Conservation (phyloP, 1,284 basidiomycete genomes). For the Leccinum solheimii region DNA sequence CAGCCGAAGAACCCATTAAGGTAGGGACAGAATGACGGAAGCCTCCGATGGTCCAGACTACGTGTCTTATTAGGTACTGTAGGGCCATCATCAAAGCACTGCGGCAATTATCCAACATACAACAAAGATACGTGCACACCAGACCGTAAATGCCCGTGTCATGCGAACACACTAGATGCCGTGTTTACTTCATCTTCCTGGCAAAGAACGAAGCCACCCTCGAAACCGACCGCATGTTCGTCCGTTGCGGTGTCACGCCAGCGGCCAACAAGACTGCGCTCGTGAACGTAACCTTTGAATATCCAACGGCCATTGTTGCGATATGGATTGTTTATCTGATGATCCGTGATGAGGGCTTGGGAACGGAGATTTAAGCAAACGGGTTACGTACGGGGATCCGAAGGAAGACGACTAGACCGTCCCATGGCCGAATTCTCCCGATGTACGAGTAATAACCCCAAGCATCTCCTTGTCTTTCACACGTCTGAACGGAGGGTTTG, state of each 20-base stretch:
- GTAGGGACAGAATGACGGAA: not conserved
- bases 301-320: conserved; percentile 43
- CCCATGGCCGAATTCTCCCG: conserved; percentile 50
- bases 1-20: conserved; percentile 1
- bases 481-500: conserved; percentile 34
- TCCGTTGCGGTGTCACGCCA: conserved; percentile 49
- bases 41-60: not conserved
- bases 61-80: conserved; percentile 14
- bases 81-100: conserved; percentile 20
- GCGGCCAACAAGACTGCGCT: conserved; percentile 48
- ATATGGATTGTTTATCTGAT: conserved; percentile 39
- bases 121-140: conserved; percentile 9
- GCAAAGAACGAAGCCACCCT: conserved; percentile 47
- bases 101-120: conserved; percentile 15
- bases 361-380: not conserved
- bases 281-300: conserved; percentile 52
- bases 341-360: conserved; percentile 14
- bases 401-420: conserved; percentile 48
- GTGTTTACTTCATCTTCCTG: conserved; percentile 30
- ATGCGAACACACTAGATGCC: conserved; percentile 10
- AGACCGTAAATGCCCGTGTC: conserved; percentile 17
- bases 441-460: conserved; percentile 49
- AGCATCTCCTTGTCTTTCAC: conserved; percentile 42
- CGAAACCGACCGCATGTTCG: conserved; percentile 39
- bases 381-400: conserved; percentile 42